These are phyloP conservation scores for Aegilops umbellulata DNA, from an alignment of 176 grass and related monocot species.

Conservation along the genomic window DNA sequence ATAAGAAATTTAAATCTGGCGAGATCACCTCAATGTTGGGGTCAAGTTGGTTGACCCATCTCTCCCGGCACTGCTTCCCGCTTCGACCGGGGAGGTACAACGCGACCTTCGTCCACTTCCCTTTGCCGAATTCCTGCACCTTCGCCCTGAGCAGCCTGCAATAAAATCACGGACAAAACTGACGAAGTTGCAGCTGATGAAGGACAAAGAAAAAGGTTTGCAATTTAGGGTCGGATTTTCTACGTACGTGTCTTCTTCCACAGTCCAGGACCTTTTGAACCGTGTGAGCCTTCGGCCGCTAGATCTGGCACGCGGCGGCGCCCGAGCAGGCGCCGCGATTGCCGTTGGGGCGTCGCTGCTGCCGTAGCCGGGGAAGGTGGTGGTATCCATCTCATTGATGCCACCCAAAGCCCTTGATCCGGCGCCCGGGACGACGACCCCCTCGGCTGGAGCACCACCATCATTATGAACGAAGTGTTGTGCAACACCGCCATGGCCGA, in stretches of 20 bases:
- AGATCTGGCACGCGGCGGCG: background rate
- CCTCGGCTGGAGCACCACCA: background rate
- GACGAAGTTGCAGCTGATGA: background rate
- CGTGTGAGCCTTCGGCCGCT: no score
- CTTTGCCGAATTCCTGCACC: conserved; percentile 37
- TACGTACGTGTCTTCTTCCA: conserved; percentile 60
- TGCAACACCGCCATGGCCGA: background rate
- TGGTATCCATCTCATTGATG: background rate
- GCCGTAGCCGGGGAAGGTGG: background rate
- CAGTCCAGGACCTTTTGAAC: conserved; percentile 61
- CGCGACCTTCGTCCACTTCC: conserved; percentile 61
- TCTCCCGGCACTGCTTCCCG: conserved; percentile 77
- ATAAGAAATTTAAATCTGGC: background rate
- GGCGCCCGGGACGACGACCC: background rate
- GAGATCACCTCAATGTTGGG: conserved; percentile 57
- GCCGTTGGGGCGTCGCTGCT: background rate
- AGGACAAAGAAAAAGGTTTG: background rate
- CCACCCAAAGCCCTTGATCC: background rate
- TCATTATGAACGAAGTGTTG: background rate
- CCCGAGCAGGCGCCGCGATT: background rate
- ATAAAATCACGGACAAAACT: background rate
- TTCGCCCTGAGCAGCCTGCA: conserved; percentile 42
- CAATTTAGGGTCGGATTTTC: background rate
- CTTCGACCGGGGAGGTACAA: conserved; percentile 48
- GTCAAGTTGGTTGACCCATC: conserved; percentile 75